Percentiles rank a stretch among this genome's conserved stretches.
These are phyloP conservation scores for Pistacia integerrima DNA, from an alignment of 345 rosid genomes.

Conservation along the genomic window DNA sequence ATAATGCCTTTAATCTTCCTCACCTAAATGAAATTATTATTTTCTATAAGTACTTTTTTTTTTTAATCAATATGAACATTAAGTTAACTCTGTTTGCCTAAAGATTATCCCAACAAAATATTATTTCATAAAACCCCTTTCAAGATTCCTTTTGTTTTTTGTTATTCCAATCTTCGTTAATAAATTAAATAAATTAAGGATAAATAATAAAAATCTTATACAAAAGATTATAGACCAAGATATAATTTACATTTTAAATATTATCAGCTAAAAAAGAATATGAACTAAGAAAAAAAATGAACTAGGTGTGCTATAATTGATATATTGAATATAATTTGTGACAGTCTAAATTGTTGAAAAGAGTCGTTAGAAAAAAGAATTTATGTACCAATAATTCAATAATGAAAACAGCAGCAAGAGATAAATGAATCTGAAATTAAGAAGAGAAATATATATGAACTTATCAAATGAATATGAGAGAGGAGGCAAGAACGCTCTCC, in stretches of 20 bases:
- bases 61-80: too few species aligned
- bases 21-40: background rate
- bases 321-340: too few species aligned
- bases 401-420: background rate
- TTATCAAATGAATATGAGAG: background rate
- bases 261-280: too few species aligned
- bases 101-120: background rate
- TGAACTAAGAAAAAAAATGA: background rate
- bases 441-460: background rate
- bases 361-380: background rate
- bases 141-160: background rate
- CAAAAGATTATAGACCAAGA: background rate
- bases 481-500: background rate
- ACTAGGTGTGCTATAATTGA: background rate
- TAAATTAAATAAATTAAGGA: too few species aligned
- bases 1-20: background rate
- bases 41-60: too few species aligned
- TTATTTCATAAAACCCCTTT: too few species aligned
- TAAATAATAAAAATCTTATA: too few species aligned
- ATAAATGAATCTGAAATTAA: background rate
- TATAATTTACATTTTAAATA: too few species aligned
- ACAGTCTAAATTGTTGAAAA: too few species aligned
- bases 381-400: background rate
- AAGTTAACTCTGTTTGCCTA: background rate
- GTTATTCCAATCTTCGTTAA: too few species aligned